These are phyloP conservation scores for Albatrellus ellisii DNA, from an alignment of 768 basidiomycete species.

Conservation along the genomic window DNA sequence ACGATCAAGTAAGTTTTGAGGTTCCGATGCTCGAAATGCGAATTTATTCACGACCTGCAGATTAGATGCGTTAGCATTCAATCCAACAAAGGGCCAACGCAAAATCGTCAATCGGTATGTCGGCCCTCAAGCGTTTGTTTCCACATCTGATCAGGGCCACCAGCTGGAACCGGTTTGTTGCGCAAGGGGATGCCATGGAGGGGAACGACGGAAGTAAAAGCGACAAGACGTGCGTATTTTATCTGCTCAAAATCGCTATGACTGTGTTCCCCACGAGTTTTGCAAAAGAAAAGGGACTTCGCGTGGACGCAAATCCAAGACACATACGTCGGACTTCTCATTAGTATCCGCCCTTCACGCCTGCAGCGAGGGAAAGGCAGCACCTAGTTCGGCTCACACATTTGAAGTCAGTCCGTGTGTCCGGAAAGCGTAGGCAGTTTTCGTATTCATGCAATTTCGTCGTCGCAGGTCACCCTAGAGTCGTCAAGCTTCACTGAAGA, in stretches of 20 bases:
- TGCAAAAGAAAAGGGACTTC: too few species aligned
- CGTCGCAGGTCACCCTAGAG: slow-evolving; percentile 54
- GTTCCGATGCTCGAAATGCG: background rate
- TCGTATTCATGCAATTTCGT: background rate
- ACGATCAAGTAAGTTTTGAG: slow-evolving; percentile 61
- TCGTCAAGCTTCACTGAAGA: slow-evolving; percentile 65
- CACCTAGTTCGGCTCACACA: slow-evolving; percentile 26
- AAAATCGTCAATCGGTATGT: slow-evolving; percentile 58
- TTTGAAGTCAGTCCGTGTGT: slow-evolving; percentile 39
- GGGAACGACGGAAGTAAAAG: slow-evolving; percentile 19
- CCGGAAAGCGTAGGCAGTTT: background rate
- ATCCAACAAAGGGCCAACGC: slow-evolving; percentile 60
- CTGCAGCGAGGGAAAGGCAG: background rate
- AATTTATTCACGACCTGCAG: slow-evolving; percentile 22
- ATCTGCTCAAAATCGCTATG: too few species aligned
- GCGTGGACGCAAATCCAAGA: too few species aligned
- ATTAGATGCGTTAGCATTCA: slow-evolving; percentile 53
- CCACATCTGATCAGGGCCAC: too few species aligned
- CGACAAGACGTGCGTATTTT: too few species aligned
- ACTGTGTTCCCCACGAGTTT: too few species aligned
- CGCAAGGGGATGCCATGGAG: slow-evolving; percentile 29
- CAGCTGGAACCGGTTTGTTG: slow-evolving; percentile 66
- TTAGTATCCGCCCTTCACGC: background rate
- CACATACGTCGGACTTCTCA: slow-evolving; percentile 3
- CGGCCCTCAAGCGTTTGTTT: too few species aligned